These are phyloP conservation scores for Tetrahymena borealis DNA, from an alignment of 73 alveolate species.

Conservation along the genomic window DNA sequence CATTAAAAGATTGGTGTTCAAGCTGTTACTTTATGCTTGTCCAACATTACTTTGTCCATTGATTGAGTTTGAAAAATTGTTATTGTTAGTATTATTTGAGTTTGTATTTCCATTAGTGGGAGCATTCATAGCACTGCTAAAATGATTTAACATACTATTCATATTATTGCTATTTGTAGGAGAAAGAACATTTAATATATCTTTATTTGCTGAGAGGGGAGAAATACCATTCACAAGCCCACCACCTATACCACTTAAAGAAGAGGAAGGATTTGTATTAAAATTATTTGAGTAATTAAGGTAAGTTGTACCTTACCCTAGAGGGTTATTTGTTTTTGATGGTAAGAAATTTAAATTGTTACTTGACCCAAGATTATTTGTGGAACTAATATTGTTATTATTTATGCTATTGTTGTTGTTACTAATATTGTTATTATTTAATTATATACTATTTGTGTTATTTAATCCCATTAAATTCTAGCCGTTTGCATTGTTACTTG, in stretches of 20 bases:
- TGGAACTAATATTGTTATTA: background rate
- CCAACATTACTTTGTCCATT: background rate
- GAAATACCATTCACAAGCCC: background rate
- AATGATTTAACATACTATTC: background rate
- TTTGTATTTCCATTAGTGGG: background rate
- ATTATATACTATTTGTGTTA: background rate
- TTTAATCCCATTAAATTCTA: background rate
- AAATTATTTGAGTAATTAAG: background rate
- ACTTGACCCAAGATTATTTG: background rate
- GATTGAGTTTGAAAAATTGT: background rate
- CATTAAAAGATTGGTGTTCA: constrained; percentile 1
- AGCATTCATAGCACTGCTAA: background rate
- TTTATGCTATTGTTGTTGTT: background rate
- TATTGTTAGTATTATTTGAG: background rate
- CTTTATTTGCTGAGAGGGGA: background rate
- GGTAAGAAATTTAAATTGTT: background rate
- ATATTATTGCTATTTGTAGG: background rate
- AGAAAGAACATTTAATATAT: background rate
- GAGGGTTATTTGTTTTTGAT: background rate
- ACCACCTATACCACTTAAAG: background rate
- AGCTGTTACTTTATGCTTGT: background rate
- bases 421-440: background rate
- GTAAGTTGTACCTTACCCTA: background rate
- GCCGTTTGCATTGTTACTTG: background rate
- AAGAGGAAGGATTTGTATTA: background rate